Base-by-base conservation (phyloP, 2,329 filamentous ascomycete species). In the Epicoccum nigrum region DNA sequence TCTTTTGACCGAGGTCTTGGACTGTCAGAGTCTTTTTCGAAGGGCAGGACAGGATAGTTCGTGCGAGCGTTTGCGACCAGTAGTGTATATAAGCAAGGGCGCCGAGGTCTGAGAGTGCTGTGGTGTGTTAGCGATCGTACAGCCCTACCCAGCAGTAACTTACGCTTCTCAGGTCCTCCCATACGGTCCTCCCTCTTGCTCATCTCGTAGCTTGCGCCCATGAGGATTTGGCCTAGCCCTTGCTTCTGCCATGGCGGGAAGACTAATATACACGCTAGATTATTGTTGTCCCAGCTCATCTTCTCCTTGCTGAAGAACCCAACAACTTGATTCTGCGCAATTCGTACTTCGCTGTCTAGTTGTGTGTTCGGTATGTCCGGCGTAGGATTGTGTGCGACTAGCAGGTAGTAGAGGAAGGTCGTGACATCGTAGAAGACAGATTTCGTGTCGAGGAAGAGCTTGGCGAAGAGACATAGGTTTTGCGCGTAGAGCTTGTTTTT, bases 291-390 rank as follows among this genome's bases (percentile, higher is more conserved):
- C 93, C 94, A 99, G 3, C 91, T 96, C 80, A 97, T 89, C 73
- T 97, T 97, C 74, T 99, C 94, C 71, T 99, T 97, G 58, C 90
- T 95, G 78, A 97, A 99, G 81, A 97, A 97, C n/a, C 94, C 94
- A 1, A 93, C 84, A 23, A 97, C 86, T 67, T 87, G 85, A 3
- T 61, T 56, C 15, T 55, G 50, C 1, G n/a, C 33, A 2, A 37
- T 9, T 2, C 37, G 40, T 12, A 45, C 41, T 15, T 56, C 56
- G 2, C 33, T 33, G 3, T 54, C 53, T 13, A 62, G 74, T 67
- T 51, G 68, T 61, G 60, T 67, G 30, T 40, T 70, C 51, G 39
- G 71, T 59, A 66, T 77, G 4, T 49, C 35, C 1, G 68, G 65
- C 9, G 61, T 55, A 0, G 80, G 80, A 62, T 83, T 78, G 7